Evolutionary conservation across 2,329 filamentous ascomycete species (phyloP), one percentile per base, ranked within the genome.

Genomic region (Teratosphaeria zuluensis): DNA sequence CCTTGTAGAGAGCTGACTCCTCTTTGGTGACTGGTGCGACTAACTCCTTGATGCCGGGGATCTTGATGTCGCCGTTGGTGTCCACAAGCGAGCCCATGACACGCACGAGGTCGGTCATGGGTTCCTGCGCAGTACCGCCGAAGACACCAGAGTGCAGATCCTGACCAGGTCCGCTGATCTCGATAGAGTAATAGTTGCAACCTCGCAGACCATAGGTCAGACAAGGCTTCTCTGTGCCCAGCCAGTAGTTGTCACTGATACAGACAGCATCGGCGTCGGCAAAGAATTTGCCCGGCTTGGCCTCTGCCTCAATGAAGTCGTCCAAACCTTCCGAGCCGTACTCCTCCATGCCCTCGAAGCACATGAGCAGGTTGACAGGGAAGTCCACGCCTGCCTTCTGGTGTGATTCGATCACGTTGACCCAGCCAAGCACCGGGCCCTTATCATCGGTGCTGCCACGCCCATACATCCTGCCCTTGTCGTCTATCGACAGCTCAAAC

Each of bases 191-290:
- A 83, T 99, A 99, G 80, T 95, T 97, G 85, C 90, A 95, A 57
- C 94, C 94, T 66, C 94, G 89, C 63, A 99, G 87, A 67, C 94
- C 94, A 74, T 99, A 99, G 9, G 94, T 99, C 70, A 99, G 78
- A 75, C 94, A 99, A 12, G 94, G 94, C 82, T 96, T 96, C 82
- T 97, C 91, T 5, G 94, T 97, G 60, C 94, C 94, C 48, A 99
- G 86, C 94, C 94, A 99, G 85, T 99, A 99, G 83, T 99, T 99
- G 77, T 99, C 94, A 54, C 90, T 96, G 73, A 99, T 99, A 78
- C 94, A 99, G 61, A 97, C 90, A 5, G 92, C 94, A 66, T 99
- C 94, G 38, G 91, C 86, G 69, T 96, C 92, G 70, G 90, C 90
- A 79, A 99, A 99, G 81, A 87, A 97, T 69, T 89, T 88, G 59